phyloP scores from a whole-genome alignment of 164 flowering plant genomes.

The Echeveria elegans region DNA sequence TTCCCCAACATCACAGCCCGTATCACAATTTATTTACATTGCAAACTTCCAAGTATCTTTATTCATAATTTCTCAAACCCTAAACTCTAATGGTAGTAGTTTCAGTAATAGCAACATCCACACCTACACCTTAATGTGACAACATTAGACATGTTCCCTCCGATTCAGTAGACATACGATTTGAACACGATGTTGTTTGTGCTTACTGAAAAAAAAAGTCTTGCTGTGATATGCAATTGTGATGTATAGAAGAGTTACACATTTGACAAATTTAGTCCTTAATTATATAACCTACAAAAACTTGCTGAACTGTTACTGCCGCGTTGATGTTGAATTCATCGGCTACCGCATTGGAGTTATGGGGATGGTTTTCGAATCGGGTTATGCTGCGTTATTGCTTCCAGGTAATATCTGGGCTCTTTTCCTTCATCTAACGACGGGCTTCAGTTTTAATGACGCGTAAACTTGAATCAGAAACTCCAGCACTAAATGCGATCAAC shows the following conservation, averaged over 20 bases:
- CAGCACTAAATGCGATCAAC: too few species aligned
- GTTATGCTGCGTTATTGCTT: constrained; percentile 30
- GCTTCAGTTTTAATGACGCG: too few species aligned
- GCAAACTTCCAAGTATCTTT: background rate
- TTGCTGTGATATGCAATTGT: constrained; percentile 16
- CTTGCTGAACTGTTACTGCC: constrained; percentile 31
- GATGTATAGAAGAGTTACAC: constrained; percentile 11
- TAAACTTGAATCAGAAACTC: too few species aligned
- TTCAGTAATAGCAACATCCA: background rate
- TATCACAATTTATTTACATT: too few species aligned
- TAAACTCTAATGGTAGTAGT: background rate
- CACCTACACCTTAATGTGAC: background rate
- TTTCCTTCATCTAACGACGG: background rate
- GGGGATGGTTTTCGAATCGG: constrained; percentile 26
- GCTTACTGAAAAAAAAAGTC: constrained; percentile 24
- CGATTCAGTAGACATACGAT: background rate
- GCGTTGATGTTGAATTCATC: constrained; percentile 7
- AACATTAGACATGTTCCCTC: background rate
- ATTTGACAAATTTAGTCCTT: constrained; percentile 14
- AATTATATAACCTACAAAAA: constrained; percentile 23
- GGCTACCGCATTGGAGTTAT: constrained; percentile 23
- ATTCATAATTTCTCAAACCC: background rate
- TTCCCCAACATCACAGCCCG: too few species aligned
- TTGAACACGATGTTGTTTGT: background rate
- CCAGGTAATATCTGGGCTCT: background rate